Conservation (phyloP, 495 filamentous ascomycete species). For the Neurospora sp. region DNA sequence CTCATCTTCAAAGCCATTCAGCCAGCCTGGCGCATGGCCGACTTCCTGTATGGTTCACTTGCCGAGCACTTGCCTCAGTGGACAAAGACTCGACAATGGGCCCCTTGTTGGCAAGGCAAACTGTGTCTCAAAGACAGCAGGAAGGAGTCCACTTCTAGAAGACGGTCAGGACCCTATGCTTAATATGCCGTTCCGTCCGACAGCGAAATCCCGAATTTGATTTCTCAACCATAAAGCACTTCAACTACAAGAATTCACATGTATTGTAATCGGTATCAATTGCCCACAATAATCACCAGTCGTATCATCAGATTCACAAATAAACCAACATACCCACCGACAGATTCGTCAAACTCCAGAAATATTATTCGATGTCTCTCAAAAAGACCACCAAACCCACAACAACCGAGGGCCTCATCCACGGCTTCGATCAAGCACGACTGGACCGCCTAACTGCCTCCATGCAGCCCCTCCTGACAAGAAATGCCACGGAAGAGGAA, state of each 20-base stretch:
- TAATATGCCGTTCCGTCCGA: not conserved
- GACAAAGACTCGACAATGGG: not conserved
- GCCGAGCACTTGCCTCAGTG: not conserved
- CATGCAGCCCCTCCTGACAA: conserved; percentile 4
- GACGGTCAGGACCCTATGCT: not conserved
- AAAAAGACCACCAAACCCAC: not conserved
- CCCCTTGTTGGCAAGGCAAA: not conserved
- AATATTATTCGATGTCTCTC: not conserved
- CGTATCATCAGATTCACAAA: not conserved
- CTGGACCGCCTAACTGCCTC: conserved; percentile 1
- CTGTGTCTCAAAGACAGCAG: not conserved
- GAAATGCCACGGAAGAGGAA: not conserved
- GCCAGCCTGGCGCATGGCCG: not conserved
- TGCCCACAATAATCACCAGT: not conserved
- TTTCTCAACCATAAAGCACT: not conserved
- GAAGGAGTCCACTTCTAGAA: not conserved
- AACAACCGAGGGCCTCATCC: not conserved
- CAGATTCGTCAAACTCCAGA: not conserved
- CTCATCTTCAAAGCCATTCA: not conserved
- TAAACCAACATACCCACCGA: not conserved
- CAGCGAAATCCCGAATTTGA: not conserved
- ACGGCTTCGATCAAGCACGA: not conserved
- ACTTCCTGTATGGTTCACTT: not conserved
- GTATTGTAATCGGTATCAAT: not conserved
- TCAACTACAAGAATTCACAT: not conserved